These are phyloP conservation scores for Aspergillus niger DNA, from an alignment of 2,329 filamentous ascomycete genomes.

Conservation along the genomic window DNA sequence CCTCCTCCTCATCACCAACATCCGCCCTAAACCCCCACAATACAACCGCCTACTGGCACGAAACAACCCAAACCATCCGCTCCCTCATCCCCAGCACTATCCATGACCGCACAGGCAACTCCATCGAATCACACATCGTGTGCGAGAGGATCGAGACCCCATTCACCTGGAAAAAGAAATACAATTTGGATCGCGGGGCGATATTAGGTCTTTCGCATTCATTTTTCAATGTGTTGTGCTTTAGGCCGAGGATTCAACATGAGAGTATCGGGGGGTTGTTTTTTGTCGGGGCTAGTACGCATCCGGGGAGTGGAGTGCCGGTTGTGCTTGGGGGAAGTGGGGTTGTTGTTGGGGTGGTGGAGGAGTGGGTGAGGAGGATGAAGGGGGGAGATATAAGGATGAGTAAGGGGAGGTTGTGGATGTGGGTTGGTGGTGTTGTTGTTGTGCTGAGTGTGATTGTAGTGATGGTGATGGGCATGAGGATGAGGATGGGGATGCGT, in stretches of 20 bases:
- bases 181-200: constrained; percentile 74
- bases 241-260: constrained; percentile 37
- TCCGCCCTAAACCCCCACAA: not conserved
- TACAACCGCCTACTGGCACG: not conserved
- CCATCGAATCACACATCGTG: constrained; percentile 51
- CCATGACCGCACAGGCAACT: constrained; percentile 60
- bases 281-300: constrained; percentile 74
- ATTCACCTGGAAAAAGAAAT: constrained; percentile 63
- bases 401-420: too few relatives aligned
- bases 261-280: constrained; percentile 48
- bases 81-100: constrained; percentile 39
- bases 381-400: not conserved
- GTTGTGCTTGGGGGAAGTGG: constrained; percentile 45
- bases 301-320: constrained; percentile 75
- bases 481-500: not conserved
- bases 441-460: not conserved
- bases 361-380: not conserved
- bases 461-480: not conserved
- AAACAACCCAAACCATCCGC: not conserved
- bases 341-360: constrained; percentile 12
- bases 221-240: constrained; percentile 58
- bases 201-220: constrained; percentile 72
- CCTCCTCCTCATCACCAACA: not conserved
- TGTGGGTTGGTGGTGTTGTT: not conserved
- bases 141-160: constrained; percentile 70